Percentiles rank a stretch among this genome's conserved stretches.
Evolutionary conservation across 129 eudicot genomes (phyloP).

Genomic region (Escallonia herrerae): DNA sequence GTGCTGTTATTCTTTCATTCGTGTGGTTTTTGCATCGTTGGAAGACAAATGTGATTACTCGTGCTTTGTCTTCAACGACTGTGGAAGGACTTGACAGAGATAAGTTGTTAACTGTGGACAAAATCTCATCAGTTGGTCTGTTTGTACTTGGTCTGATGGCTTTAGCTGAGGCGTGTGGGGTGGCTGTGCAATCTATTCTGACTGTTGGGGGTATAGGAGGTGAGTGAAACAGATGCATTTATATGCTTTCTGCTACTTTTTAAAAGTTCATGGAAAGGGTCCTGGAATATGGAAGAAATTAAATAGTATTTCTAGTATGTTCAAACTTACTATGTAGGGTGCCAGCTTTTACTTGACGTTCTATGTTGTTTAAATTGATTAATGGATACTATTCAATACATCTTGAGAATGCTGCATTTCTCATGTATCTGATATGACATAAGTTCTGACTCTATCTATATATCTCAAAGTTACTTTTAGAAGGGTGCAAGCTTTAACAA

Average conservation of each 20-base stretch:
- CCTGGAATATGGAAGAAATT: not conserved
- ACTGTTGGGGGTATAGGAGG: slow-evolving; percentile 99
- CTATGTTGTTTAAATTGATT: not conserved
- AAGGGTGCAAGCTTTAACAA: too few relatives aligned
- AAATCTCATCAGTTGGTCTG: slow-evolving; percentile 79
- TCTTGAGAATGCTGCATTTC: too few relatives aligned
- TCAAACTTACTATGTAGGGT: not conserved
- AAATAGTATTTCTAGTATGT: not conserved
- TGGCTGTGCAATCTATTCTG: slow-evolving; percentile 85
- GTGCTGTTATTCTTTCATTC: slow-evolving; percentile 67
- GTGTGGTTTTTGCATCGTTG: slow-evolving; percentile 98
- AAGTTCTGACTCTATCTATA: too few relatives aligned
- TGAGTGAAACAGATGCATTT: slow-evolving; percentile 17
- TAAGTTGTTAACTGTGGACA: slow-evolving; percentile 65
- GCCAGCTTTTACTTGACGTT: not conserved
- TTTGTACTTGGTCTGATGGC: slow-evolving; percentile 77
- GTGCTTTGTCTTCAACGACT: slow-evolving; percentile 51
- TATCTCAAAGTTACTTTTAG: too few relatives aligned
- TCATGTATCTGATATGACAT: too few relatives aligned
- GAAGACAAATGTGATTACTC: slow-evolving; percentile 77
- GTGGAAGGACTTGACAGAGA: slow-evolving; percentile 48
- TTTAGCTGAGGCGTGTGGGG: slow-evolving; percentile 95
- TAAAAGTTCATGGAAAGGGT: not conserved
- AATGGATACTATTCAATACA: too few relatives aligned
- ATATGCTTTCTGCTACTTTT: not conserved